Base-by-base conservation (phyloP, 176 grass and related monocot genomes). In the Tillandsia leiboldiana region DNA sequence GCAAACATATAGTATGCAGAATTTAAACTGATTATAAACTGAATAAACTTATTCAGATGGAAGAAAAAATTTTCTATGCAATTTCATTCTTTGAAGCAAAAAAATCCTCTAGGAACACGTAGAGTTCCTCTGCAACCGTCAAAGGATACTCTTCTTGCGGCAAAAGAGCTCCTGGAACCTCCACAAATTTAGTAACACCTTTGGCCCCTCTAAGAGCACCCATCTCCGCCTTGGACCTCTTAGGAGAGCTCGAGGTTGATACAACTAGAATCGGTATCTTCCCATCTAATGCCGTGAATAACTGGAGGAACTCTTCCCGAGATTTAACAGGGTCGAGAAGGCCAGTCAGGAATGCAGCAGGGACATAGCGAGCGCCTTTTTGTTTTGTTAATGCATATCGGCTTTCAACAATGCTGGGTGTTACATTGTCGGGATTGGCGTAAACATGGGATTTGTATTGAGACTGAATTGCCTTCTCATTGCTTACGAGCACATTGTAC, bases 361-460 rank as follows among this genome's bases (percentile, higher is more conserved):
- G 94, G 11, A 90, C 94, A 66, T 64, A 99, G 14, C 87, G 75
- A 49, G 94, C 89, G 9, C 94, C 94, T 80, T 99, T 90, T 33
- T 77, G 79, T 72, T 87, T 90, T 62, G 94, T 99, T 70, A 99
- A 51, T 53, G 83, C 72, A 11, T 93, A 99, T 51, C 87, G 81
- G 72, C 80, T 99, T 70, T 93, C 82, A 2, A 99, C 26, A 8
- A 99, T 87, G 68, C 80, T 67, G 10, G 84, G 84, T 0, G 87
- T 99, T 27, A 99, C 86, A 47, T 93, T 90, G 64, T 90, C 81
- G 26, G 94, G 82, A 70, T 94, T 85, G 63, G 90, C 86, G 3
- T 93, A 99, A n/a, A 99, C 95, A 49, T 99, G 90, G 53, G 95
- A 99, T 49, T 85, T 90, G 80, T 94, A 99, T 62, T 99, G 95